phyloP scores from a whole-genome alignment of 345 rosid species.

The Sisymbrium irio region DNA sequence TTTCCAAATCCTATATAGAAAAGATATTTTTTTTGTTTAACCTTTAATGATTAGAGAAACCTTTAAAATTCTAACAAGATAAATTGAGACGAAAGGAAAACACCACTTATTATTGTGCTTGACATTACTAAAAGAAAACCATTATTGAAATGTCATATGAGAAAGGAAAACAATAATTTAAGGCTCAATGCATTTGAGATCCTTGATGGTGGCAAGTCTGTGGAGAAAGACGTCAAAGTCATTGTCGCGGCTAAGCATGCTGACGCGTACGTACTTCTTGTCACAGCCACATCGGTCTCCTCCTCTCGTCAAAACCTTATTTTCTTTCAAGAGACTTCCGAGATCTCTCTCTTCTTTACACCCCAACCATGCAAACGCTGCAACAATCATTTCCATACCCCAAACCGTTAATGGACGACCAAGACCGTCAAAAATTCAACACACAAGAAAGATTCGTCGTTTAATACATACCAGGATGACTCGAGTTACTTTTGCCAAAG shows the following conservation, averaged over 20 bases:
- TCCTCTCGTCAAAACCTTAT: conserved; percentile 49
- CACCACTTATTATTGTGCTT: neutral
- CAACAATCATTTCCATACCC: neutral
- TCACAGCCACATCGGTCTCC: conserved; percentile 56
- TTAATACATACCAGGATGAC: conserved; percentile 63
- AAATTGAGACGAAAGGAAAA: neutral
- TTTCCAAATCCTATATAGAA: neutral
- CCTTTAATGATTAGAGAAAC: neutral
- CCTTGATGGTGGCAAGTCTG: conserved; percentile 45
- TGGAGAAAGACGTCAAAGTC: conserved; percentile 51
- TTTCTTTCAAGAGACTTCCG: conserved; percentile 40
- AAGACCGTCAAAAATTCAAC: neutral
- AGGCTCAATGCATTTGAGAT: conserved; percentile 18
- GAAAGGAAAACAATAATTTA: neutral
- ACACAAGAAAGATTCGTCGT: neutral
- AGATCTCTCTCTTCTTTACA: conserved; percentile 49
- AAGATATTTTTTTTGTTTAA: neutral
- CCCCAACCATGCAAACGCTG: conserved; percentile 85
- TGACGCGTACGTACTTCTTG: conserved; percentile 45
- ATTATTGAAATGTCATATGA: neutral
- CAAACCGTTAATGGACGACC: neutral
- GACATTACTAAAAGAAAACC: neutral
- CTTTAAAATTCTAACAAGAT: neutral
- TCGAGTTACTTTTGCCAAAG: conserved; percentile 31
- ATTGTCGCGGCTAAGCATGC: conserved; percentile 57